Evolutionary conservation across 2,329 filamentous ascomycete species (phyloP).

Genomic region (Plectosphaerella sp.): DNA sequence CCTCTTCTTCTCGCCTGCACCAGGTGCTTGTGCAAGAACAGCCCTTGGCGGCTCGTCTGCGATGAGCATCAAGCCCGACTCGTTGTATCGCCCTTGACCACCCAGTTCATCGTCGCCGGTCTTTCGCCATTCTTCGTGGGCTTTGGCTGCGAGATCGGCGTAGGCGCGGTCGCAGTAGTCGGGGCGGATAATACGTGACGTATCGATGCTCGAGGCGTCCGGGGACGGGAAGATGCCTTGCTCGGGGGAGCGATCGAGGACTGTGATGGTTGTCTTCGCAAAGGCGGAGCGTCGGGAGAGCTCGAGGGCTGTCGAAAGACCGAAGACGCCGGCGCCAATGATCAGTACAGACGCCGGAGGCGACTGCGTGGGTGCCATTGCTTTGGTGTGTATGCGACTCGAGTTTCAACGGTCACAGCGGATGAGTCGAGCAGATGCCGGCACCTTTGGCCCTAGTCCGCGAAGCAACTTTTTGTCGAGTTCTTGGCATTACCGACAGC

Average conservation of each 20-base stretch:
- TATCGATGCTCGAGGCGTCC: slow-evolving; percentile 59
- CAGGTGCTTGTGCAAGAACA: background rate
- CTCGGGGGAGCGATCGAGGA: slow-evolving; percentile 50
- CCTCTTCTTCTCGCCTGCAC: slow-evolving; percentile 28
- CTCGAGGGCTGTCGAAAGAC: slow-evolving; percentile 59
- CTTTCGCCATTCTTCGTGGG: slow-evolving; percentile 66
- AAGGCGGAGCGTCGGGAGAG: slow-evolving; percentile 60
- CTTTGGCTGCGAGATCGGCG: slow-evolving; percentile 65
- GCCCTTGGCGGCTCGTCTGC: slow-evolving; percentile 25
- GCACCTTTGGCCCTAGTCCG: no score
- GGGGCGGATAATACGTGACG: slow-evolving; percentile 58
- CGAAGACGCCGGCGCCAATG: slow-evolving; percentile 64
- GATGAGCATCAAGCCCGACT: slow-evolving; percentile 64
- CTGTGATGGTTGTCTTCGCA: slow-evolving; percentile 47
- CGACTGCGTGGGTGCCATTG: no score
- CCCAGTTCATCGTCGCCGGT: slow-evolving; percentile 51
- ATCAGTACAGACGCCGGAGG: slow-evolving; percentile 55
- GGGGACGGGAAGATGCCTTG: slow-evolving; percentile 52
- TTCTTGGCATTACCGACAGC: background rate
- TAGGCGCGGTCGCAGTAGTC: slow-evolving; percentile 84
- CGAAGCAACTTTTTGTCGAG: no score
- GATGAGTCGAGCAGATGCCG: no score
- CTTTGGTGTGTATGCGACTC: no score
- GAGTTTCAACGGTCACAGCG: no score
- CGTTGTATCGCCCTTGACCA: slow-evolving; percentile 62